These are phyloP conservation scores for Fistulinella prunicolor DNA, from an alignment of 768 basidiomycete species.

Conservation along the genomic window DNA sequence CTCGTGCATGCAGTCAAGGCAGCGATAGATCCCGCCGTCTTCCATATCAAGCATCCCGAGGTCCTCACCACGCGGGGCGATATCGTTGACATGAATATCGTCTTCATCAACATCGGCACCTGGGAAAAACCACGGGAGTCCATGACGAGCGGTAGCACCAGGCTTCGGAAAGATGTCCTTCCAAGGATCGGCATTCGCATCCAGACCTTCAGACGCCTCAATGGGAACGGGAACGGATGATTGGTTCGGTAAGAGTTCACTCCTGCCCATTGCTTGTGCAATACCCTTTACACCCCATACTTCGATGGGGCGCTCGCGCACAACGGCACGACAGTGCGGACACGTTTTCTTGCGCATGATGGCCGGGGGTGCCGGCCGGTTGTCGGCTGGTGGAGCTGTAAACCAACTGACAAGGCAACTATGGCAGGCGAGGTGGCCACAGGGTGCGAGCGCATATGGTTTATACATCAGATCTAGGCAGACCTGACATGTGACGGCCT, in stretches of 20 bases:
- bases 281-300: slow-evolving; percentile 49
- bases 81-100: slow-evolving; percentile 13
- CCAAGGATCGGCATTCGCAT: slow-evolving; percentile 57
- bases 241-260: slow-evolving; percentile 42
- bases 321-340: slow-evolving; percentile 44
- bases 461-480: slow-evolving; percentile 72
- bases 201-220: slow-evolving; percentile 25
- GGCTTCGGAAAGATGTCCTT: slow-evolving; percentile 51
- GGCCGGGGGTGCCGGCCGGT: slow-evolving; percentile 22
- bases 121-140: slow-evolving; percentile 25
- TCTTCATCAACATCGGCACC: slow-evolving; percentile 18
- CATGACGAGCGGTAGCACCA: slow-evolving; percentile 1
- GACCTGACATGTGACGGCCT: slow-evolving; percentile 72
- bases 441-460: slow-evolving; percentile 72
- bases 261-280: slow-evolving; percentile 47
- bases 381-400: slow-evolving; percentile 40
- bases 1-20: slow-evolving; percentile 74
- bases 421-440: slow-evolving; percentile 73
- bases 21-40: slow-evolving; percentile 76
- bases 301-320: slow-evolving; percentile 45
- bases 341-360: slow-evolving; percentile 40
- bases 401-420: slow-evolving; percentile 78
- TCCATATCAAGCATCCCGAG: slow-evolving; percentile 70
- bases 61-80: slow-evolving; percentile 31
- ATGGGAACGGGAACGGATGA: slow-evolving; percentile 25